These are phyloP conservation scores for Aristolochia californica DNA, from an alignment of 164 flowering plant species.

Conservation along the genomic window DNA sequence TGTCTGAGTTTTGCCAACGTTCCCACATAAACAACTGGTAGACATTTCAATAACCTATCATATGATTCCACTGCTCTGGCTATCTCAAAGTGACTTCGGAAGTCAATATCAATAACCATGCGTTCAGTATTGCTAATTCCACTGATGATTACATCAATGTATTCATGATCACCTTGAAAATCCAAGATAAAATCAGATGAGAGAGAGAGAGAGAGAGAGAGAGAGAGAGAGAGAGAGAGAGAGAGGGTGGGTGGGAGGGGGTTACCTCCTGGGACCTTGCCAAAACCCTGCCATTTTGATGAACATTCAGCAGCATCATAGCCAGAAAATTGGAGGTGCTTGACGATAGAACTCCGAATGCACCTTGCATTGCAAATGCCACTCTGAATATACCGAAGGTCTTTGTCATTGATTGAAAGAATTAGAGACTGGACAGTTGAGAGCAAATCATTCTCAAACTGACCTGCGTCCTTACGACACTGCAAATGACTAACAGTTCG, in stretches of 20 bases:
- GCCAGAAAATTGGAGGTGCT: slow-evolving; percentile 65
- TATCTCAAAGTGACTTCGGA: slow-evolving; percentile 88
- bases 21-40: slow-evolving; percentile 74
- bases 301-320: slow-evolving; percentile 83
- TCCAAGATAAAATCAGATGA: neutral
- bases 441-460: slow-evolving; percentile 45
- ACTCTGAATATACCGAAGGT: slow-evolving; percentile 37
- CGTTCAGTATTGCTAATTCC: slow-evolving; percentile 46
- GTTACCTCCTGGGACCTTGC: slow-evolving; percentile 92
- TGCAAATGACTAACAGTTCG: slow-evolving; percentile 17
- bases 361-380: slow-evolving; percentile 69
- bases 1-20: slow-evolving; percentile 49
- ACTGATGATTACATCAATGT: slow-evolving; percentile 52
- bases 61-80: slow-evolving; percentile 90
- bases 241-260: neutral
- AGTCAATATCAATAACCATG: slow-evolving; percentile 71
- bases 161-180: slow-evolving; percentile 76
- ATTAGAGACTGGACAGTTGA: slow-evolving; percentile 51
- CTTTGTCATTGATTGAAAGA: slow-evolving; percentile 42
- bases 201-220: neutral
- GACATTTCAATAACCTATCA: slow-evolving; percentile 49
- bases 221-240: neutral
- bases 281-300: slow-evolving; percentile 58
- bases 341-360: slow-evolving; percentile 54
- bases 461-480: slow-evolving; percentile 48